Evolutionary conservation across 768 basidiomycete genomes (phyloP), one percentile per base, ranked within the genome.

Genomic region (Agrocybe pediades): DNA sequence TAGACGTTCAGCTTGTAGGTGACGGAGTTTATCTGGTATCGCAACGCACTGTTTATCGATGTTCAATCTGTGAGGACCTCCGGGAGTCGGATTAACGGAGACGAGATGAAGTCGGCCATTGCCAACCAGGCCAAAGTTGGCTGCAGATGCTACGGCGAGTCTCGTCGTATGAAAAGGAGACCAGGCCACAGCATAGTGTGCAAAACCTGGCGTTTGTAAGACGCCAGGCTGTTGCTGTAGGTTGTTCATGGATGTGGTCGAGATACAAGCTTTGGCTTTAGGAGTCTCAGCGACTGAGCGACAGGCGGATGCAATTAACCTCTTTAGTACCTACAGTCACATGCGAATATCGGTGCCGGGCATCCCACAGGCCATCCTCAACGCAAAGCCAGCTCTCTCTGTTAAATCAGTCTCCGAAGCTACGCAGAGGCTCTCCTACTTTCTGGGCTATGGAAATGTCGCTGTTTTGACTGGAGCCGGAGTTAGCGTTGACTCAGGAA

Each of bases 101-200:
- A 80, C 78, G 20, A 88, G 66, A 66, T 88, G 89, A 40, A 98
- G 66, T n/a, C 95, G 79, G 1, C 96, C 96, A 70, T 97, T 98
- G 21, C 96, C 96, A 26, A 98, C 90, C 3, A 98, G 79, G 2
- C 96, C 96, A 69, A 93, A 98, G 71, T 98, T 96, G 23, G 94
- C 91, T 0, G 92, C 80, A 6, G 91, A 91, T 4, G 92, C 90
- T 27, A 93, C 74, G 1, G 92, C 92, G 40, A 93, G 66, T 29
- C 87, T 82, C 15, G 79, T 75, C 20, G 79, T 85, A 67, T 90
- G 87, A 64, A 95, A 94, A 3, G 92, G 92, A 0, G 92, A 95
- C 88, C 90, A 94, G 11, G 88, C 83, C 25, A 91, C 60, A 4
- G 84, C 73, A 65, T 92, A 93, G 66, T 93, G 92, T 2, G 92